A percentile compares a stretch with the other conserved stretches of the same genome.
These are phyloP conservation scores for Penicillium janthinellum DNA, from an alignment of 2,329 filamentous ascomycete genomes.

Conservation along the genomic window DNA sequence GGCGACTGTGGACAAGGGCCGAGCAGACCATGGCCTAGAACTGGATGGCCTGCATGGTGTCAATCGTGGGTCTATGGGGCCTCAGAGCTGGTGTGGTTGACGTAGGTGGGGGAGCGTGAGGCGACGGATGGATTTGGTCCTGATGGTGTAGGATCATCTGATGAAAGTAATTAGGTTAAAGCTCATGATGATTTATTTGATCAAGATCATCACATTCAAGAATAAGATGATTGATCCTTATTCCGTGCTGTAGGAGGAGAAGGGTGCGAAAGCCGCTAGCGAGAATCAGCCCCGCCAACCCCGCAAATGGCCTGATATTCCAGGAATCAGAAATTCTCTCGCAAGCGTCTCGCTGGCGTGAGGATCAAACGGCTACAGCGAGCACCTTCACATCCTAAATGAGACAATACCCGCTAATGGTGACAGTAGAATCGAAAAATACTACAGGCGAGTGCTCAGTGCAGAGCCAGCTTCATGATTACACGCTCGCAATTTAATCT, in stretches of 20 bases:
- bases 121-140: background rate
- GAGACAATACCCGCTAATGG: no score
- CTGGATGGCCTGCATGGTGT: background rate
- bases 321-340: background rate
- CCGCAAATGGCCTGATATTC: background rate
- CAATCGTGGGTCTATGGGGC: background rate
- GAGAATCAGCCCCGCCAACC: background rate
- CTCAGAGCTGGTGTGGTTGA: background rate
- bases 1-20: background rate
- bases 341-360: no score
- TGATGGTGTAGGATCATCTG: background rate
- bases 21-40: background rate
- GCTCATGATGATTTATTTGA: background rate
- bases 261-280: background rate
- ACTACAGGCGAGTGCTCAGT: no score
- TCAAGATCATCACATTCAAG: background rate
- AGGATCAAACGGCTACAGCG: background rate
- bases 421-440: no score
- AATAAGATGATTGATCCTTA: background rate
- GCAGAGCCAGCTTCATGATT: no score
- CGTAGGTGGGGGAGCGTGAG: background rate
- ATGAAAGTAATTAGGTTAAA: background rate
- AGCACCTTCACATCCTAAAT: no score
- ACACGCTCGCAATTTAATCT: no score
- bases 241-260: background rate